A percentile compares a stretch with the other conserved stretches of the same genome.
These are phyloP conservation scores for Wickerhamomyces hampshirensis DNA, from an alignment of 805 yeast genomes.

Conservation along the genomic window DNA sequence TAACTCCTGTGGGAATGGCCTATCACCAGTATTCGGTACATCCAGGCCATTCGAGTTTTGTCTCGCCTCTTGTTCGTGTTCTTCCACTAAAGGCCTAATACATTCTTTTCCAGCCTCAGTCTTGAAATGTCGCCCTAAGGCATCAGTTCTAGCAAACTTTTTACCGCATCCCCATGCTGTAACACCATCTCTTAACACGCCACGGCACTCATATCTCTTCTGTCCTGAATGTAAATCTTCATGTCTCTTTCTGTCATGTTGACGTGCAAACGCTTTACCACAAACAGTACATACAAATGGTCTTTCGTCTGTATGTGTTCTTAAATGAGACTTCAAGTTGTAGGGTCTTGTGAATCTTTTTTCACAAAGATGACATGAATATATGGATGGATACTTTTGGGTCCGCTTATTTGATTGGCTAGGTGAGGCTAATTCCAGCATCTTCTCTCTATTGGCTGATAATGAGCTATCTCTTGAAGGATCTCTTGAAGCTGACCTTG, in stretches of 20 bases:
- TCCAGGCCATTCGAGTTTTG: conserved; percentile 15
- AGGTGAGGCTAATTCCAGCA: conserved; percentile 63
- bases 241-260: conserved; percentile 73
- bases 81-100: conserved; percentile 62
- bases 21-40: conserved; percentile 4
- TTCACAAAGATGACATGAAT: conserved; percentile 78
- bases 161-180: conserved; percentile 75
- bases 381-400: conserved; percentile 69
- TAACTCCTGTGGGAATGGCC: conserved; percentile 18
- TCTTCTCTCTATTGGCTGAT: conserved; percentile 41
- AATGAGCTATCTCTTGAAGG: conserved; percentile 22
- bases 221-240: conserved; percentile 74
- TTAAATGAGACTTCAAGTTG: conserved; percentile 82
- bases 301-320: conserved; percentile 86
- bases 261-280: conserved; percentile 78
- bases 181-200: conserved; percentile 50
- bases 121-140: conserved; percentile 71
- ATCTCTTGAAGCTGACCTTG: conserved; percentile 27
- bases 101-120: conserved; percentile 76
- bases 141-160: conserved; percentile 76
- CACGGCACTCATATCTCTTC: conserved; percentile 69
- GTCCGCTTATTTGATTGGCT: conserved; percentile 46
- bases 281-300: conserved; percentile 71
- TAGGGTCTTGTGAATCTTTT: conserved; percentile 90
- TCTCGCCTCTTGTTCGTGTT: conserved; percentile 32